Evolutionary conservation across 768 basidiomycete genomes (phyloP), one percentile per base, ranked within the genome.

Genomic region (Tricholoma flavovirens): DNA sequence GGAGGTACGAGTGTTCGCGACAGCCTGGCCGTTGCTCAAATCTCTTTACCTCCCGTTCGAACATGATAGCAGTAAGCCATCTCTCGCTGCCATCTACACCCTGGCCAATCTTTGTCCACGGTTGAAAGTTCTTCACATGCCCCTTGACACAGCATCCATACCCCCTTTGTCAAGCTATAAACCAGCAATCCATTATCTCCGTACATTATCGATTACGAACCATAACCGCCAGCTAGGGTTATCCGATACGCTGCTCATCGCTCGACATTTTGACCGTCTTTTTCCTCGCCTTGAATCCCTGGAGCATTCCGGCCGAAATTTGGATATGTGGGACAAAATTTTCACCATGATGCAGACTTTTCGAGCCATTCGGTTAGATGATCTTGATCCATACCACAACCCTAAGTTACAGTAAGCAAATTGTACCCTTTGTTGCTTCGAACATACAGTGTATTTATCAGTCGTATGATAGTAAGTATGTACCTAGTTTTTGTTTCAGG

Each of bases 1-100:
- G 7, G 54, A 55, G 4, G 17, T 55, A 24, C 48, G 2, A 4
- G 19, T 33, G 14, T 29, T 49, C 11, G 54, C 48, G 11, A 10
- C n/a, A 17, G 30, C 43, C 5, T 55, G 54, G 54, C 54, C 54
- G 5, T n/a, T 14, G 14, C 43, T 55, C 45, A 26, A 49, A 49
- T 49, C 54, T 21, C 43, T 55, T 6, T 19, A 32, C 33, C 17
- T 55, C n/a, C 48, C 54, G 22, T 35, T 15, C 38, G 40, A 54
- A 8, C 26, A 15, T 12, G 43, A 30, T 26, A 9, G 12, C 9
- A 29, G 19, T 21, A 17, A 24, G 7, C 36, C 36, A 6, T 42
- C 53, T 26, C 11, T 54, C 7, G 17, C 21, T 6, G 24, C 53
- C 4, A 33, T 54, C 5, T 26, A 26, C 10, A 40, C 26, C 53